Conservation (phyloP, 106 monocot species). For the Chionographis japonica region DNA sequence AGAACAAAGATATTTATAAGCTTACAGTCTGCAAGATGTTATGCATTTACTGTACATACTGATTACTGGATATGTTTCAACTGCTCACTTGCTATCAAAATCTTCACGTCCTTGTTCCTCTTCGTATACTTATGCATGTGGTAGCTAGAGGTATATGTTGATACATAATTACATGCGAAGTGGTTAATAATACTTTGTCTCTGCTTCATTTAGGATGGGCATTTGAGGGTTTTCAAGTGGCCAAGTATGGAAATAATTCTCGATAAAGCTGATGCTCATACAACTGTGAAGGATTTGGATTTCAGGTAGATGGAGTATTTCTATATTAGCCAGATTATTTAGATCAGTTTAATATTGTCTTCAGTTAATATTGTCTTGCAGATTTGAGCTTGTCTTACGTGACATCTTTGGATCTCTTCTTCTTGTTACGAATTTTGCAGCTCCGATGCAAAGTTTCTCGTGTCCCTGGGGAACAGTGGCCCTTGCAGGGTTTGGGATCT, state of each 20-base stretch:
- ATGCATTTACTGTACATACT: too few species aligned
- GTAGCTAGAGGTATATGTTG: background rate
- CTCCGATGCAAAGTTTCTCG: constrained; percentile 69
- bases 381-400: background rate
- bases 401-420: background rate
- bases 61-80: too few species aligned
- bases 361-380: background rate
- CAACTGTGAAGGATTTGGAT: constrained; percentile 68
- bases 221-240: constrained; percentile 88
- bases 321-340: background rate
- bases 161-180: background rate
- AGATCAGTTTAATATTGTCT: background rate
- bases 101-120: background rate
- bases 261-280: constrained; percentile 47
- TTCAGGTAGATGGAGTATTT: constrained; percentile 49
- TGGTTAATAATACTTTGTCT: background rate
- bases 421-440: constrained; percentile 30
- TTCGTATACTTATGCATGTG: background rate
- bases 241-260: constrained; percentile 74
- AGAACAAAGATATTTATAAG: too few species aligned
- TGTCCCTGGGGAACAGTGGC: constrained; percentile 45
- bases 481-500: constrained; percentile 83
- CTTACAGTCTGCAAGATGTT: too few species aligned
- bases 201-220: constrained; percentile 56
- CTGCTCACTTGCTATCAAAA: background rate